A percentile compares a stretch with the other conserved stretches of the same genome.
Conservation (phyloP, 2,329 filamentous ascomycete species). For the Diaporthe nobilis region DNA sequence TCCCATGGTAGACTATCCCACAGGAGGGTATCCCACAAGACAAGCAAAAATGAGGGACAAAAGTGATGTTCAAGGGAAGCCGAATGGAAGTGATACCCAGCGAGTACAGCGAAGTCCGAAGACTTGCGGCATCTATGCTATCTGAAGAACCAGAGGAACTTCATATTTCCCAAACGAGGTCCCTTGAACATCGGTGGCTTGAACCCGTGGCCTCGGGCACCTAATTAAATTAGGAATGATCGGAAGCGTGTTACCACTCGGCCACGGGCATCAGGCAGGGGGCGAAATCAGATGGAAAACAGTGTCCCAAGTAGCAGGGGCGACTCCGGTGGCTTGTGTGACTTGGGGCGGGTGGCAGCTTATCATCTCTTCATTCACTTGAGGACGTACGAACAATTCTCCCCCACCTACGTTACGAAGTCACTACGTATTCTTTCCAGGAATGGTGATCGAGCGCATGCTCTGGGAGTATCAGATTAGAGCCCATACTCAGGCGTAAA, state of each 20-base stretch:
- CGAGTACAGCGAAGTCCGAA: not conserved
- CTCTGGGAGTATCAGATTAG: too few species aligned
- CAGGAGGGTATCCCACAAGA: too few species aligned
- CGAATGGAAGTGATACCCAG: not conserved
- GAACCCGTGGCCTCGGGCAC: not conserved
- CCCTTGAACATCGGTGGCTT: not conserved
- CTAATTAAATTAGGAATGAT: not conserved
- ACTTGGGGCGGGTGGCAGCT: not conserved
- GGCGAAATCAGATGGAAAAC: not conserved
- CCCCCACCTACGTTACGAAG: too few species aligned
- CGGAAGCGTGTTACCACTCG: not conserved
- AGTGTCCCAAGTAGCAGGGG: not conserved
- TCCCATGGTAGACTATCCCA: too few species aligned
- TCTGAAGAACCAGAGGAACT: not conserved
- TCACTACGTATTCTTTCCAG: too few species aligned
- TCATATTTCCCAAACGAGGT: not conserved
- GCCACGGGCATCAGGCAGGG: not conserved
- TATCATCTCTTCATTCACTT: too few species aligned
- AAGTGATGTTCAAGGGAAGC: not conserved
- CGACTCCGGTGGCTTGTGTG: not conserved
- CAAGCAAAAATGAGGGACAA: not conserved
- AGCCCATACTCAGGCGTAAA: too few species aligned
- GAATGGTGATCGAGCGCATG: too few species aligned
- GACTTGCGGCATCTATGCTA: not conserved
- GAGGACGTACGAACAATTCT: too few species aligned